Evolutionary conservation across 2,329 filamentous ascomycete species (phyloP), one percentile per base, ranked within the genome.

Genomic region (Fusarium phyllophilum): DNA sequence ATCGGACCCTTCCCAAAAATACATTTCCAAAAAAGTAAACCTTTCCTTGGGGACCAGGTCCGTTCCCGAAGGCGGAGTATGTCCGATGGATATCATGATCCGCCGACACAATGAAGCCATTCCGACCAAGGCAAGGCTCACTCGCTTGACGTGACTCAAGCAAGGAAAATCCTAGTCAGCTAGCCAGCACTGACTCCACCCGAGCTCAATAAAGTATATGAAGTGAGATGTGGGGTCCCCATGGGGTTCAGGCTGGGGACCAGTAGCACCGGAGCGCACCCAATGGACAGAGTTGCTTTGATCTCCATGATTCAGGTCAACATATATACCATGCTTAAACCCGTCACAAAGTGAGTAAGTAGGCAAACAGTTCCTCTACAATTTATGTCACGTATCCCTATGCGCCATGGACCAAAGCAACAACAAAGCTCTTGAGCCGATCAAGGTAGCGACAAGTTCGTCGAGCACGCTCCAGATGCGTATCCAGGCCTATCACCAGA

Each of bases 401-500:
- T 6, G 7, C 31, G 20, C 20, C 13, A 62, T 62, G 59, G 39
- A 58, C 6, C 51, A 38, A 8, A 45, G 22, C 15, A 62, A 17
- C 6, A 45, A 12, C 31, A 56, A 49, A 31, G 33, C 24, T 5
- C 12, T 39, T 9, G 49, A 56, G 26, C 20, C 34, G 12, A 31
- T 48, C 29, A 68, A 68, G 29, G 36, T 54, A 8, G 54, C 11
- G 62, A 58, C 41, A 60, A 66, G 15, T 68, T 61, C 5, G 55
- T 55, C 2, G 66, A 66, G 15, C 20, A 66, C 22, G 66, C 66
- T 20, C 29, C 62, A 1, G 44, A 62, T 18, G 76, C 68, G 20
- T 81, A 80, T 29, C 68, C 77, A 10, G 75, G 79, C 15, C 65
- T 81, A 6, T 46, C 46, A 2, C 20, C n/a, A n/a, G 70, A 68